Evolutionary conservation across 495 filamentous ascomycete genomes (phyloP), one percentile per base, ranked within the genome.

Genomic region (Mytilinidion resinicola): DNA sequence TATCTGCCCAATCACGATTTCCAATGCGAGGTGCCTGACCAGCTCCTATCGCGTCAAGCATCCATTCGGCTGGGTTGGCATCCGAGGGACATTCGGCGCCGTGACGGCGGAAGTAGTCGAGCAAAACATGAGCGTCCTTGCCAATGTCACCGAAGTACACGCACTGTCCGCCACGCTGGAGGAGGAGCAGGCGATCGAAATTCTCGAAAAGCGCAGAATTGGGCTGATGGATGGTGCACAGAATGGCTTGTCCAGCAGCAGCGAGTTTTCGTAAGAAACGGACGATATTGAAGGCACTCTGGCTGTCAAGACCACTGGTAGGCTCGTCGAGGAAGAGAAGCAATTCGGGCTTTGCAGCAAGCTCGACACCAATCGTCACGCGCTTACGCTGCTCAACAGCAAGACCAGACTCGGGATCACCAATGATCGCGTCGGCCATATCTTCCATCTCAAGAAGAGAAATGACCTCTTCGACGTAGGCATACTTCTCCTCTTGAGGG

Each of bases 191-290:
- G 8, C 82, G 74, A 62, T 89, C 86, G 53, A 90, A 90, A 62
- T 87, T 85, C 67, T 93, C 85, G 62, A 96, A 96, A 0, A 96
- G 77, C 0, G 88, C 85, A 3, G 88, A 83, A 66, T 88, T 88
- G 3, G 91, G 91, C 63, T 96, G 91, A 70, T 96, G 91, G 61
- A 96, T 96, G 0, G 91, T 96, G 72, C 87, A 90, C 1, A 96
- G 80, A 67, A 96, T 89, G 15, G 91, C 90, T 64, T 96, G 90
- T 1, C 91, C 91, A 39, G 85, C 83, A 0, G 80, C 82, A 0
- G 90, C 85, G 9, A 96, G 79, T 73, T 95, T 96, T 49, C 85
- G 85, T 51, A 96, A 72, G 77, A 95, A 95, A 47, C 87, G 84
- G 12, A 95, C 83, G 59, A 95, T 96, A 59, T 91, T 91, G 76